Conservation (phyloP, 225 moss, liverwort and hornwort genomes). For the Bryoerythrophyllum caledonicum region DNA sequence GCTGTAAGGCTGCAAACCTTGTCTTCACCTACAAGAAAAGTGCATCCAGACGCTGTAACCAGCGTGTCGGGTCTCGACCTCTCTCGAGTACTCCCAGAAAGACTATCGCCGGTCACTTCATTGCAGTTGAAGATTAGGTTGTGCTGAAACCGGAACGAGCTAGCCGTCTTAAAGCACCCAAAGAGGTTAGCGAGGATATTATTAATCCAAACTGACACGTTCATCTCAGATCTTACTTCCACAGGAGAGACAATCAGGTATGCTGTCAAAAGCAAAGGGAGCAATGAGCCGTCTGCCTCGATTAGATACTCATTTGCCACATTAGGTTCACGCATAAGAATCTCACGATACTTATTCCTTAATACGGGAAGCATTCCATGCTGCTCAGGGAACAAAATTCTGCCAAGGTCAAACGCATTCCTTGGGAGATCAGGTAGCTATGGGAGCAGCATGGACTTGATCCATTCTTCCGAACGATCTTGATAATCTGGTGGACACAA, state of each 20-base stretch:
- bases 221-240: no score
- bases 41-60: no score
- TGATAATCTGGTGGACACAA: neutral
- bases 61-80: neutral
- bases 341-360: neutral
- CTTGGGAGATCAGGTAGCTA: neutral
- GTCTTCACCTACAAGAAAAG: no score
- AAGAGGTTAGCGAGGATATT: no score
- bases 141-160: no score
- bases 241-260: no score
- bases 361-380: slow-evolving; percentile 3
- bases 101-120: no score
- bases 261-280: neutral
- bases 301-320: slow-evolving; percentile 7
- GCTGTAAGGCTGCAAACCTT: no score
- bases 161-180: no score
- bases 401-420: neutral
- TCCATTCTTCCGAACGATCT: neutral
- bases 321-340: neutral
- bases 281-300: neutral
- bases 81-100: no score
- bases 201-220: no score
- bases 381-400: slow-evolving; percentile 12
- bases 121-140: no score
- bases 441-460: neutral